Conservation (phyloP, 2,329 filamentous ascomycete genomes). For the Neurospora crassa region DNA sequence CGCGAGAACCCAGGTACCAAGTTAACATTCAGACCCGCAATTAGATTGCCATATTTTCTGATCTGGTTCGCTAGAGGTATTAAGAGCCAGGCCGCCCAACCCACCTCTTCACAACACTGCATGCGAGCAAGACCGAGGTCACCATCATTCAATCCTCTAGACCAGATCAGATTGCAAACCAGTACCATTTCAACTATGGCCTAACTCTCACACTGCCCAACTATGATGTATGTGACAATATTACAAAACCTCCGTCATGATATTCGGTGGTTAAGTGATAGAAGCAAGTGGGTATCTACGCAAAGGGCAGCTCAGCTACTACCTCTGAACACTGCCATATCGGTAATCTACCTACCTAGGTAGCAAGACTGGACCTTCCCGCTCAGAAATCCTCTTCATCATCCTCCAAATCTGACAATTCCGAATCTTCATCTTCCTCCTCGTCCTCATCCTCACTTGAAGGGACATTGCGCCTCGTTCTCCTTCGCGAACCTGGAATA, state of each 20-base stretch:
- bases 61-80: no score
- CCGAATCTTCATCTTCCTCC: slow-evolving; percentile 8
- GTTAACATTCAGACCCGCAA: no score
- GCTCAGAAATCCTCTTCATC: slow-evolving; percentile 7
- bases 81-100: background rate
- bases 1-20: no score
- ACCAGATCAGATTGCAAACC: no score
- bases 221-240: no score
- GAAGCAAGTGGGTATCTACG: background rate
- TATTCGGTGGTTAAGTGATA: no score
- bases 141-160: no score
- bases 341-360: background rate
- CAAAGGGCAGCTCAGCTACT: background rate
- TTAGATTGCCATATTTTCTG: no score
- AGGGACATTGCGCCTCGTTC: slow-evolving; percentile 9
- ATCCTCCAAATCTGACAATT: slow-evolving; percentile 6
- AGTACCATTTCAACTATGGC: no score
- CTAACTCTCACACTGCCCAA: no score
- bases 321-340: background rate
- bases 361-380: background rate
- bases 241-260: no score
- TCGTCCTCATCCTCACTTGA: slow-evolving; percentile 16
- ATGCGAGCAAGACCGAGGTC: no score
- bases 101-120: background rate
- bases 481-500: slow-evolving; percentile 6